A percentile compares a stretch with the other conserved stretches of the same genome.
phyloP scores from a whole-genome alignment of 1,284 basidiomycete species.

The Irpex sp. region DNA sequence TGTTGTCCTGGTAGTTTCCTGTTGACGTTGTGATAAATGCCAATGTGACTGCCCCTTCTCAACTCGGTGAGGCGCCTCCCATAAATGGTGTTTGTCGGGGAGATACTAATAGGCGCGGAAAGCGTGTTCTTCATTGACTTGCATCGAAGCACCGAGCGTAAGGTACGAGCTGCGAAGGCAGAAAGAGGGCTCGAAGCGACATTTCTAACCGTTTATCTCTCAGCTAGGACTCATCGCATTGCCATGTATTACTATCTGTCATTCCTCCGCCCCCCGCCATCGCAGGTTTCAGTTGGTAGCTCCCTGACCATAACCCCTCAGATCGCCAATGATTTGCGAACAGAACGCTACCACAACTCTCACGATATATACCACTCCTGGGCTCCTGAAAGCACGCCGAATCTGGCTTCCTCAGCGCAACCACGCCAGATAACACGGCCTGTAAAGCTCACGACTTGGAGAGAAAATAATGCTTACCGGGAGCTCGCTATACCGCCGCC shows the following conservation, averaged over 20 bases:
- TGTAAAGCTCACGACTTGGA: slow-evolving; percentile 71
- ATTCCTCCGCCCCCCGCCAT: slow-evolving; percentile 72
- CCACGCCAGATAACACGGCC: slow-evolving; percentile 33
- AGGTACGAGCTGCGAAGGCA: no score
- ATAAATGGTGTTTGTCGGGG: no score
- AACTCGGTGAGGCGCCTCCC: no score
- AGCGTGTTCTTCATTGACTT: no score
- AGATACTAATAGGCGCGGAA: no score
- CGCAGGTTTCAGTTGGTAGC: slow-evolving; percentile 35
- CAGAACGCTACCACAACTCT: slow-evolving; percentile 48
- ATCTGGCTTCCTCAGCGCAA: not conserved
- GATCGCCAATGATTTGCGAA: slow-evolving; percentile 77
- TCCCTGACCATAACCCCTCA: slow-evolving; percentile 63
- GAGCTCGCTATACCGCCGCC: slow-evolving; percentile 66
- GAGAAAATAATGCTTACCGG: slow-evolving; percentile 64
- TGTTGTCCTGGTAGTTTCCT: no score
- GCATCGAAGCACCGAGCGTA: no score
- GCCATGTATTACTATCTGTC: slow-evolving; percentile 76
- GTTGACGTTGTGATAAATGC: no score
- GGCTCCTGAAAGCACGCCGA: slow-evolving; percentile 15
- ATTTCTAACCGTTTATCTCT: no score
- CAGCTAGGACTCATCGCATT: not conserved
- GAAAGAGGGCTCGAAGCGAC: no score
- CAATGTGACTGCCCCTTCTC: no score
- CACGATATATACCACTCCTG: slow-evolving; percentile 45